phyloP scores from a whole-genome alignment of 2,329 filamentous ascomycete genomes.

The Parastagonospora nodorum region DNA sequence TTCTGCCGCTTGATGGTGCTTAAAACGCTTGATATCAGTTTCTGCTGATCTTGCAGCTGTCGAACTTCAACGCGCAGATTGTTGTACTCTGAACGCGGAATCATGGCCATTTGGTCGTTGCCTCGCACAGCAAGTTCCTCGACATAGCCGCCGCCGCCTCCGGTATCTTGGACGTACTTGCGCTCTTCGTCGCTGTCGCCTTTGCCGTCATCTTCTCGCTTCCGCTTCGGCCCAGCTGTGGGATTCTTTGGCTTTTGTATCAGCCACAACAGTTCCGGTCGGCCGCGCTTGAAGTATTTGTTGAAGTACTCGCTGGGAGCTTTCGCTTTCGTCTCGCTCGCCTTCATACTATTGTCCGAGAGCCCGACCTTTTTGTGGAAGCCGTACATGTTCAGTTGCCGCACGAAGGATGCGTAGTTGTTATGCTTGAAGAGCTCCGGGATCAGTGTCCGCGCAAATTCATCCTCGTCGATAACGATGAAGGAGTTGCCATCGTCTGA shows the following conservation, averaged over 20 bases:
- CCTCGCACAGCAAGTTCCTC: slow-evolving; percentile 45
- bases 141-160: slow-evolving; percentile 45
- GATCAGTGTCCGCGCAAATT: slow-evolving; percentile 74
- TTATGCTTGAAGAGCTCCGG: slow-evolving; percentile 80
- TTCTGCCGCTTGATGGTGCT: slow-evolving; percentile 82
- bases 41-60: slow-evolving; percentile 83
- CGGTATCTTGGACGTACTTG: slow-evolving; percentile 52
- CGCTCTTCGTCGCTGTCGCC: slow-evolving; percentile 73
- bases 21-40: slow-evolving; percentile 82
- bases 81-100: slow-evolving; percentile 74
- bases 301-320: slow-evolving; percentile 98
- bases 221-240: slow-evolving; percentile 53
- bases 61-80: slow-evolving; percentile 79
- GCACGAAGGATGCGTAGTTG: slow-evolving; percentile 78
- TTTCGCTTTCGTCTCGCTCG: slow-evolving; percentile 96
- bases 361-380: slow-evolving; percentile 66
- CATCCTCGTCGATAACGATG: slow-evolving; percentile 94
- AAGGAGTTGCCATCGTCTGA: slow-evolving; percentile 96
- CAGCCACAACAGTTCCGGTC: slow-evolving; percentile 91
- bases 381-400: slow-evolving; percentile 67
- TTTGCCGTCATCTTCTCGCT: slow-evolving; percentile 62
- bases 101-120: slow-evolving; percentile 54
- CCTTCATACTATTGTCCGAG: slow-evolving; percentile 96
- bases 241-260: slow-evolving; percentile 93
- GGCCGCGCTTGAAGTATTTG: slow-evolving; percentile 90